Percentiles rank a stretch among this genome's conserved stretches.
Evolutionary conservation across 208 protist genomes (phyloP).

Genomic region (Phytomonas sp.): DNA sequence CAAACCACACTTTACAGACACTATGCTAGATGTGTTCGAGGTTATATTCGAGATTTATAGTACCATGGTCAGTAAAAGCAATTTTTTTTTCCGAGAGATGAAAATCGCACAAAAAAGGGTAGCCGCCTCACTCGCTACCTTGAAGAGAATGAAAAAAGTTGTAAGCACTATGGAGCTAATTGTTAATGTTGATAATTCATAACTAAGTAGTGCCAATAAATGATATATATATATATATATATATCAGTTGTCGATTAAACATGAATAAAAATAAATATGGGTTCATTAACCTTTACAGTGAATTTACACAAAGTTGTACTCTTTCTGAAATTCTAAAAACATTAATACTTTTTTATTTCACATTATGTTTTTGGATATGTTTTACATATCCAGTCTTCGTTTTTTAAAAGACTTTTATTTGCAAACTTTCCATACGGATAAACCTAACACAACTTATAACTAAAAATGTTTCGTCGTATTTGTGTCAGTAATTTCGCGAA

Average conservation of each 20-base stretch:
- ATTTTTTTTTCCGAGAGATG: slow-evolving; percentile 74
- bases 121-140: slow-evolving; percentile 35
- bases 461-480: slow-evolving; percentile 61
- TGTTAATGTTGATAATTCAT: slow-evolving; percentile 29
- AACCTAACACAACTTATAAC: slow-evolving; percentile 11
- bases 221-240: slow-evolving; percentile 7
- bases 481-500: slow-evolving; percentile 16
- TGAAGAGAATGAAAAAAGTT: slow-evolving; percentile 56
- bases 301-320: neutral
- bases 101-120: slow-evolving; percentile 59
- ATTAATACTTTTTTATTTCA: slow-evolving; percentile 19
- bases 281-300: neutral
- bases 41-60: slow-evolving; percentile 79
- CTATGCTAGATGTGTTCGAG: slow-evolving; percentile 69
- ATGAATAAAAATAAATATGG: neutral
- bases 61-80: slow-evolving; percentile 36
- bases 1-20: slow-evolving; percentile 64
- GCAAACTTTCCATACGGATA: slow-evolving; percentile 2
- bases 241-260: slow-evolving; percentile 1
- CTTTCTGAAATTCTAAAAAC: slow-evolving; percentile 7
- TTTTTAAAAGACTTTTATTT: neutral
- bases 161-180: slow-evolving; percentile 81
- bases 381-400: slow-evolving; percentile 7
- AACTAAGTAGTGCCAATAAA: neutral
- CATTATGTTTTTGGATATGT: slow-evolving; percentile 9